Base-by-base conservation (phyloP, 768 basidiomycete species). In the Boletus sp. region DNA sequence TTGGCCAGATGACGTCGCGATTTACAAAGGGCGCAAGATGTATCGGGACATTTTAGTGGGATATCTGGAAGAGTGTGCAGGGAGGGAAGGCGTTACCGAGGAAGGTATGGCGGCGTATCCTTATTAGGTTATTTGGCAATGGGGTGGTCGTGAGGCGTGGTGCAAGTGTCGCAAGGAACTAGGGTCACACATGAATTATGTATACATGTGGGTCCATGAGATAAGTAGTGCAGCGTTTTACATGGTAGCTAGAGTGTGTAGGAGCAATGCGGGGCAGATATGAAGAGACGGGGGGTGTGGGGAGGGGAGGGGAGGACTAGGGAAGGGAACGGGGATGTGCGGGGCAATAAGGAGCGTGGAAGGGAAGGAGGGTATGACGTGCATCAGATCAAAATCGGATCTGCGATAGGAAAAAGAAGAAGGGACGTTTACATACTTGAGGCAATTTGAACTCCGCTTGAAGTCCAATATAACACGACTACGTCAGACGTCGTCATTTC, bases 1-100 rank as follows among this genome's bases (percentile, higher is more conserved):
- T 60, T 90, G 88, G 86, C 82, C 84, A 7, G 76, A 75, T 18
- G 85, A 86, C 58, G 83, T 90, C 11, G 78, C 47, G 2, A 20
- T 52, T 9, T 71, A 71, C 51, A 67, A 67, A 30, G 65, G 67
- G 35, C 59, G 68, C 18, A 58, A 62, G 42, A 69, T 70, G 70
- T 64, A 71, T 35, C 40, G 53, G 33, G 62, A 62, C 0, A 28
- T 58, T 3, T 36, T 69, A 2, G 6, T 68, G 46, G 35, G 52
- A 3, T 68, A 68, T 32, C 5, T 72, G 52, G 61, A 72, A 24
- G 68, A 52, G 35, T 33, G 52, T 41, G 67, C 57, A 1, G 57
- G 46, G 42, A 47, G 40, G 41, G 61, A 70, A 24, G 67, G 56
- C 3, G 42, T 42, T 12, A 52, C 24, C 18, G 57, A 48, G 33